These are phyloP conservation scores for Fraxinus sp. DNA, from an alignment of 305 asterid species.

Conservation along the genomic window DNA sequence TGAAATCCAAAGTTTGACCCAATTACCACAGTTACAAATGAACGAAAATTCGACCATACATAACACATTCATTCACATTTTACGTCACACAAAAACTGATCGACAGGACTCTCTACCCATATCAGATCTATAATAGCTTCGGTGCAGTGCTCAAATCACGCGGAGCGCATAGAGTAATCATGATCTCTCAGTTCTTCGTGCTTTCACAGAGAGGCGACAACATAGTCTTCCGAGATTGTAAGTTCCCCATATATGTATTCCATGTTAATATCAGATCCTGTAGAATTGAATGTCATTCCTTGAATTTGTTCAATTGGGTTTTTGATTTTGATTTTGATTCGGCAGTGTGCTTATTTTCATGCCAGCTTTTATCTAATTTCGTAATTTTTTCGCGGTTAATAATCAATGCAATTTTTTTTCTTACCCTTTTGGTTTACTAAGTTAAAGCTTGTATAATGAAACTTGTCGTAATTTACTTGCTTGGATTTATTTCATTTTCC, in stretches of 20 bases:
- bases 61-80: too few relatives aligned
- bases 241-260: conserved; percentile 21
- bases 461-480: background rate
- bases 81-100: background rate
- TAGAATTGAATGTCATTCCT: background rate
- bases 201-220: conserved; percentile 98
- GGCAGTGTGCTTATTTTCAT: background rate
- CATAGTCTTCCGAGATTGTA: conserved; percentile 96
- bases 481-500: background rate
- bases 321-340: background rate
- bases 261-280: conserved; percentile 4
- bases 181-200: conserved; percentile 97
- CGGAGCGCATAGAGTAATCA: conserved; percentile 20
- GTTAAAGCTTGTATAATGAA: background rate
- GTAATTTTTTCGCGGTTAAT: background rate
- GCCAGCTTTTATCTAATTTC: background rate
- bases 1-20: too few relatives aligned
- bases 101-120: background rate
- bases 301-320: conserved; percentile 4
- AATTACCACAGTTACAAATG: too few relatives aligned
- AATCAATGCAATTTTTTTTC: background rate
- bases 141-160: background rate
- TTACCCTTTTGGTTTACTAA: background rate
- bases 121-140: background rate
- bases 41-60: too few relatives aligned